Conservation (phyloP, 2,329 filamentous ascomycete species). For the Botryotinia calthae region DNA sequence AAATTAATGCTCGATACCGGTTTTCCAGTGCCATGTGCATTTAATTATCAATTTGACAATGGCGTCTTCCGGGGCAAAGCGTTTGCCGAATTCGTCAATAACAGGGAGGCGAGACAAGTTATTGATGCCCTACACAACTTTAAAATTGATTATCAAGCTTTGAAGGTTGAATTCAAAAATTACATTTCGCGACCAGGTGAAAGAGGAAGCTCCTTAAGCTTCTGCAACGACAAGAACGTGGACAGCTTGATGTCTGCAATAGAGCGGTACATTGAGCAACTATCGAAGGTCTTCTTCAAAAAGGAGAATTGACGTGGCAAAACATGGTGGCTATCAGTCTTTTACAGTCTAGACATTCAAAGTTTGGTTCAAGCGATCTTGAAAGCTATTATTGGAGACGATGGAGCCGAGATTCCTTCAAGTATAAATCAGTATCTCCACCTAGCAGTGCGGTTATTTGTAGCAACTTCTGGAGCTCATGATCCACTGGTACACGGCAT, state of each 20-base stretch:
- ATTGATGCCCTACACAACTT: constrained; percentile 95
- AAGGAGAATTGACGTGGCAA: neutral
- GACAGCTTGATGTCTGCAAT: neutral
- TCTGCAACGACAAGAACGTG: neutral
- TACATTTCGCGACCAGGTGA: neutral
- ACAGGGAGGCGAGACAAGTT: constrained; percentile 87
- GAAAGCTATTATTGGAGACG: neutral
- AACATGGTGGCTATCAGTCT: neutral
- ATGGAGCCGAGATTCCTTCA: neutral
- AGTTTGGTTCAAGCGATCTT: neutral
- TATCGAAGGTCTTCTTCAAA: neutral
- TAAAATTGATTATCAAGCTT: constrained; percentile 88
- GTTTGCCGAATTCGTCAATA: constrained; percentile 96
- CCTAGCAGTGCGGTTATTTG: neutral
- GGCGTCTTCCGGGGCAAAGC: constrained; percentile 93
- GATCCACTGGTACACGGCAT: neutral
- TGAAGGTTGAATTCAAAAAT: constrained; percentile 98
- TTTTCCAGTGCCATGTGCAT: constrained; percentile 91
- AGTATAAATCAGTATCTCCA: neutral
- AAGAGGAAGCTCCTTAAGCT: neutral
- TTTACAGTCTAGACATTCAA: neutral
- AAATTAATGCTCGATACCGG: constrained; percentile 91
- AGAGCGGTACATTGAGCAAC: too few relatives aligned
- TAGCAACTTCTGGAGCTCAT: neutral
- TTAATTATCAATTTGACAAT: constrained; percentile 99